Evolutionary conservation across 2,329 filamentous ascomycete species (phyloP).

Genomic region (Colletotrichum plurivorum): DNA sequence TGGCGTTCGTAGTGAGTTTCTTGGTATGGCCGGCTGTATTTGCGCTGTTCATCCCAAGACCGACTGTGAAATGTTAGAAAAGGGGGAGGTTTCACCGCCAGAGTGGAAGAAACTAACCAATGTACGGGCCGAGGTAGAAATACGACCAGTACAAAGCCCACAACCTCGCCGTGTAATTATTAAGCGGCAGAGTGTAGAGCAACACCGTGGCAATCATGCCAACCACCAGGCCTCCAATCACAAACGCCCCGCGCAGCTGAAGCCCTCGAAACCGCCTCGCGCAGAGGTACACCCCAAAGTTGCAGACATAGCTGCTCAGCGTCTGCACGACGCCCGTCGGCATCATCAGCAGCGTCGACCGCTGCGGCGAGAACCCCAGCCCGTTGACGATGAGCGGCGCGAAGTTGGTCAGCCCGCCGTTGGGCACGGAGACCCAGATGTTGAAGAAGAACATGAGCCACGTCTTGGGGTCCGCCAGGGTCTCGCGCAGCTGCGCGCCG

Average conservation of each 20-base stretch:
- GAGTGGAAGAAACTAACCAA: slow-evolving; percentile 14
- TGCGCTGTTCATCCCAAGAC: slow-evolving; percentile 43
- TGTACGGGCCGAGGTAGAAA: slow-evolving; percentile 48
- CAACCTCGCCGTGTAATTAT: slow-evolving; percentile 47
- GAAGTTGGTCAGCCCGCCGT: slow-evolving; percentile 73
- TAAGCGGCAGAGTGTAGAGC: slow-evolving; percentile 47
- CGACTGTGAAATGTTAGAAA: slow-evolving; percentile 18
- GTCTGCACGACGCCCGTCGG: slow-evolving; percentile 50
- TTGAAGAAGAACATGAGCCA: slow-evolving; percentile 68
- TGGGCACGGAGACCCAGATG: slow-evolving; percentile 70
- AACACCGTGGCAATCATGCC: slow-evolving; percentile 47
- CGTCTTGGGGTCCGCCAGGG: slow-evolving; percentile 69
- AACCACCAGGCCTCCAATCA: slow-evolving; percentile 42
- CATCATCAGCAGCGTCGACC: slow-evolving; percentile 50
- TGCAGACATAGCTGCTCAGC: slow-evolving; percentile 52
- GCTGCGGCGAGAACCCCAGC: slow-evolving; percentile 56
- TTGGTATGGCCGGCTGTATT: slow-evolving; percentile 56
- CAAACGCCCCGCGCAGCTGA: slow-evolving; percentile 41
- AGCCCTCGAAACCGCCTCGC: slow-evolving; percentile 37
- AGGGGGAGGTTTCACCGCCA: fast-evolving
- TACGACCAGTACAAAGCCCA: slow-evolving; percentile 52
- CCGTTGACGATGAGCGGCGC: slow-evolving; percentile 50
- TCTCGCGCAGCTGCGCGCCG: slow-evolving; percentile 66
- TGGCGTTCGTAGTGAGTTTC: slow-evolving; percentile 59
- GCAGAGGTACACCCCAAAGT: slow-evolving; percentile 52